Conservation (phyloP, 1,284 basidiomycete species). For the Pseudozyma pruni region DNA sequence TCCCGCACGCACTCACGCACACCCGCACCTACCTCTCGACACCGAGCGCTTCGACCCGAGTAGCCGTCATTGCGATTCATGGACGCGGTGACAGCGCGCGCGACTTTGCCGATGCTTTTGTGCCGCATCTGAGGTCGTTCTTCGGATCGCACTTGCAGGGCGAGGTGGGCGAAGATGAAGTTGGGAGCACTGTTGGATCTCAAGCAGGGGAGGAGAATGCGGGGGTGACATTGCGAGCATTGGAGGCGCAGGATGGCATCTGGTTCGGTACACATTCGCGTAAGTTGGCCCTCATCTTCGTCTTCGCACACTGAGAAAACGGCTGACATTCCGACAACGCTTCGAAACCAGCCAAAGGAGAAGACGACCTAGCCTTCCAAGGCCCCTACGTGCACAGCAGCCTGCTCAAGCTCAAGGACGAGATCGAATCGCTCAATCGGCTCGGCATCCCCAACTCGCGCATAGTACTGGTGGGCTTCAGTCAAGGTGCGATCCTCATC, state of each 20-base stretch:
- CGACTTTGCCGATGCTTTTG: slow-evolving; percentile 29
- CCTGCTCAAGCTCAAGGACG: slow-evolving; percentile 9
- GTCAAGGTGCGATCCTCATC: slow-evolving; percentile 28
- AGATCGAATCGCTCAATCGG: slow-evolving; percentile 15
- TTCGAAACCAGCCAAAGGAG: slow-evolving; percentile 3
- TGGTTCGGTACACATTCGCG: slow-evolving; percentile 19
- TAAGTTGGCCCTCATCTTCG: slow-evolving; percentile 6
- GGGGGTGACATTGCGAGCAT: slow-evolving; percentile 8
- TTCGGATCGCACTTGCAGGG: slow-evolving; percentile 9
- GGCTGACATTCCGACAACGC: not conserved
- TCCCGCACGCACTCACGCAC: slow-evolving; percentile 24
- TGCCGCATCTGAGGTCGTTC: slow-evolving; percentile 17
- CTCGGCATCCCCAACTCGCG: slow-evolving; percentile 10
- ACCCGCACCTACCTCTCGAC: slow-evolving; percentile 12
- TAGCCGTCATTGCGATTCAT: slow-evolving; percentile 30
- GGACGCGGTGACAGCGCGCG: slow-evolving; percentile 30
- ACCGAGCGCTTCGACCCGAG: slow-evolving; percentile 2
- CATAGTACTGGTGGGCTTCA: slow-evolving; percentile 23
- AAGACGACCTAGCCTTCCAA: slow-evolving; percentile 12
- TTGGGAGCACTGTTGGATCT: not conserved
- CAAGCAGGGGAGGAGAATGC: not conserved
- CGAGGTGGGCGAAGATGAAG: slow-evolving; percentile 9
- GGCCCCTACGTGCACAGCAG: slow-evolving; percentile 20
- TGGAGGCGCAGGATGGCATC: slow-evolving; percentile 13
- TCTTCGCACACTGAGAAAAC: too few relatives aligned